Evolutionary conservation across 75 land plant genomes (phyloP).

Genomic region (Chamaecyparis obtusa): DNA sequence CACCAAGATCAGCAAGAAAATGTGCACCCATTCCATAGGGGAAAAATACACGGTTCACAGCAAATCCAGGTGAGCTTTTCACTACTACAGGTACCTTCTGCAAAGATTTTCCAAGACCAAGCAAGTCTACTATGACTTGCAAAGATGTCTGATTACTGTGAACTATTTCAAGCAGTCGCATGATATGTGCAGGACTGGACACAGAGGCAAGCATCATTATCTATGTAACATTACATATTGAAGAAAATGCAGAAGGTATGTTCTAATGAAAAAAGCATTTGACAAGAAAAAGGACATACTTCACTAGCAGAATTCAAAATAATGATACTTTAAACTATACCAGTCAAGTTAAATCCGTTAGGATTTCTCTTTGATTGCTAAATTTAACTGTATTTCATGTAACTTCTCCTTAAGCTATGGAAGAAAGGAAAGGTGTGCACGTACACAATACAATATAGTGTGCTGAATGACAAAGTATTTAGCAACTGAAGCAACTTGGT

Average conservation of each 20-base stretch:
- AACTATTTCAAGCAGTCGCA: conserved; percentile 49
- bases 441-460: background rate
- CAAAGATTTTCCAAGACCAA: conserved; percentile 41
- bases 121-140: conserved; percentile 41
- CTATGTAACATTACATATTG: background rate
- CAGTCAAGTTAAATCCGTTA: background rate
- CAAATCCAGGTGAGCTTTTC: conserved; percentile 46
- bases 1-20: conserved; percentile 36
- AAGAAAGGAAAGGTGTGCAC: background rate
- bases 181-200: conserved; percentile 50
- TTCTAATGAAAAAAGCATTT: background rate
- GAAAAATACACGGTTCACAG: conserved; percentile 48
- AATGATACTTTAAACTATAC: background rate
- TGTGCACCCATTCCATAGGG: conserved; percentile 36
- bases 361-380: background rate
- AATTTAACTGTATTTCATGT: background rate
- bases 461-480: background rate
- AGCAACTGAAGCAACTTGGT: background rate
- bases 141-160: conserved; percentile 41
- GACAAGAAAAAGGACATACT: background rate
- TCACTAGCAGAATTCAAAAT: background rate
- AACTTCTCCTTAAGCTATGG: background rate
- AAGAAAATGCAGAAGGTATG: background rate
- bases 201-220: background rate
- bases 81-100: conserved; percentile 43